phyloP scores from a whole-genome alignment of 208 protist species.

The Leishmania arabica region DNA sequence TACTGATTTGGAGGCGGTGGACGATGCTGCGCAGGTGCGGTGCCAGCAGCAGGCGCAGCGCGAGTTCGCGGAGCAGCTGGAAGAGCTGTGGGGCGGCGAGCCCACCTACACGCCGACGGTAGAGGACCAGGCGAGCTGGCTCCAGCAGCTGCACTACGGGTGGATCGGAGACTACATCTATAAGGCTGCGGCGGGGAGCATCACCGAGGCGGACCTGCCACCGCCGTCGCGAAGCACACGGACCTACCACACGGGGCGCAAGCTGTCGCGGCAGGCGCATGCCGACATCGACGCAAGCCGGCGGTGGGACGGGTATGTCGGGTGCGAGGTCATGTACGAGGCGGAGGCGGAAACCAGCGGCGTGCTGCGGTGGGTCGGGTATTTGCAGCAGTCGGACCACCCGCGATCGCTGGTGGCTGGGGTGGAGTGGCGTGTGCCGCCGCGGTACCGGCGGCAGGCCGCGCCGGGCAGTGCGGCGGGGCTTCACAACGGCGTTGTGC shows the following conservation, averaged over 20 bases:
- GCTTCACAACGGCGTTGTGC: conserved; percentile 43
- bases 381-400: conserved; percentile 43
- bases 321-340: conserved; percentile 36
- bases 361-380: conserved; percentile 51
- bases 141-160: conserved; percentile 54
- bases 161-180: conserved; percentile 60
- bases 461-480: background rate
- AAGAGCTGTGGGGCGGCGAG: conserved; percentile 39
- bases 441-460: conserved; percentile 24
- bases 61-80: conserved; percentile 11
- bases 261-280: conserved; percentile 36
- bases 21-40: conserved; percentile 13
- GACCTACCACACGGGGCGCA: conserved; percentile 34
- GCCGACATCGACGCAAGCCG: conserved; percentile 31
- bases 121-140: conserved; percentile 45
- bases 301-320: conserved; percentile 35
- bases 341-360: conserved; percentile 39
- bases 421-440: conserved; percentile 49
- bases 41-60: conserved; percentile 8
- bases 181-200: conserved; percentile 32
- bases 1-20: conserved; percentile 3
- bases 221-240: conserved; percentile 30
- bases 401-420: conserved; percentile 40
- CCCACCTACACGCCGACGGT: conserved; percentile 24
- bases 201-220: conserved; percentile 39